Evolutionary conservation across 768 basidiomycete genomes (phyloP).

Genomic region (Lactarius indigo): DNA sequence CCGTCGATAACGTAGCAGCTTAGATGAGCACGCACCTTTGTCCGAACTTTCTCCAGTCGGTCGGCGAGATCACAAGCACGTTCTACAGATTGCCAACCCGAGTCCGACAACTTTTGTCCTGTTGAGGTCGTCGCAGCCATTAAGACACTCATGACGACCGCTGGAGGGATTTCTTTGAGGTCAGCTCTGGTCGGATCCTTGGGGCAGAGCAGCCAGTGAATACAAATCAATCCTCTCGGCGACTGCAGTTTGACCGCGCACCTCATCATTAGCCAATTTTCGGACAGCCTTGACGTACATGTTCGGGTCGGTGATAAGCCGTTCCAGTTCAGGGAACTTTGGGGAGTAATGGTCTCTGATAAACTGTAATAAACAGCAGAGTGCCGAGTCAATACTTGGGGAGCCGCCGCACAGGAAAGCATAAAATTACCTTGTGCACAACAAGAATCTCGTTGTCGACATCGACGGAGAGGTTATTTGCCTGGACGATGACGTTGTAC

Average conservation of each 20-base stretch:
- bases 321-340: conserved; percentile 96
- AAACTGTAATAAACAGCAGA: conserved; percentile 52
- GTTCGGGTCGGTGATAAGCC: conserved; percentile 85
- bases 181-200: conserved; percentile 88
- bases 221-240: neutral
- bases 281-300: conserved; percentile 93
- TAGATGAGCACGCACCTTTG: conserved; percentile 52
- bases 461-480: conserved; percentile 97
- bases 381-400: conserved; percentile 26
- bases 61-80: conserved; percentile 88
- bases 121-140: conserved; percentile 92
- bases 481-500: conserved; percentile 93
- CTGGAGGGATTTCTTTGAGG: conserved; percentile 74
- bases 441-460: conserved; percentile 97
- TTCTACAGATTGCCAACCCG: conserved; percentile 77
- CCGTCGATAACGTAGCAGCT: neutral
- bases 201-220: neutral
- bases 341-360: conserved; percentile 95
- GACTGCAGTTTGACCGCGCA: conserved; percentile 30
- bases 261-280: conserved; percentile 80
- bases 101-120: conserved; percentile 65
- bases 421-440: conserved; percentile 77
- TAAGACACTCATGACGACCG: conserved; percentile 92
- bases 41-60: conserved; percentile 82
- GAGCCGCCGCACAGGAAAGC: conserved; percentile 2